Base-by-base conservation (phyloP, 1,284 basidiomycete species). In the Anthracocystis walkeri region DNA sequence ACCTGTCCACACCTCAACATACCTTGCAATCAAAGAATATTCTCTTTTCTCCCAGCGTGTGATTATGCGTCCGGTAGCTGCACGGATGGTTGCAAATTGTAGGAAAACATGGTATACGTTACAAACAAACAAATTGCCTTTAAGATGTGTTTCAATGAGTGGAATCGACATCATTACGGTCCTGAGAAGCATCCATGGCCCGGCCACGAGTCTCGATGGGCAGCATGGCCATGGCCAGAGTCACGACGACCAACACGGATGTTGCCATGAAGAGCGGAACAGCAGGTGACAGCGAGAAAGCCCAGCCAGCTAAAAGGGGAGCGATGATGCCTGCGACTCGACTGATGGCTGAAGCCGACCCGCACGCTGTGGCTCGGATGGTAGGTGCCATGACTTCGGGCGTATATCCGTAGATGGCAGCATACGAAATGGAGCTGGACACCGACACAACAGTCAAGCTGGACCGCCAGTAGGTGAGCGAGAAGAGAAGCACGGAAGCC, bases 341-440 rank as follows among this genome's bases (percentile, higher is more conserved):
- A 48, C 80, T 78, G 46, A 80, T 69, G 16, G 82, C 82, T 11
- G 77, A 81, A 3, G 82, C 82, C 2, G 74, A 65, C 4, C 81
- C 83, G 44, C 78, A 78, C 2, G 78, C 83, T 8, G 83, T 82
- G 10, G 69, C 82, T 12, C 83, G 60, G 16, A 84, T 65, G 2
- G 67, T 72, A 4, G 81, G 80, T 7, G 72, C 65, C 64, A 84
- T 84, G 42, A 80, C 75, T 50, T 82, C 79, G 7, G 83, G 83
- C n/a, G 82, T 80, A 23, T 79, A 82, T 5, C 79, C 80, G 52
- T 84, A 84, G 29, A 84, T 64, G 20, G 79, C 79, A 21, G 82
- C 82, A 45, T 84, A 84, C 33, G 81, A 77, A 33, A 79, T 80
- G 12, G 77, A 79, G 21, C 81, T 78, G 11, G 70, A 58, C 23